phyloP scores from a whole-genome alignment of 495 filamentous ascomycete species.

The Xylaria curta region DNA sequence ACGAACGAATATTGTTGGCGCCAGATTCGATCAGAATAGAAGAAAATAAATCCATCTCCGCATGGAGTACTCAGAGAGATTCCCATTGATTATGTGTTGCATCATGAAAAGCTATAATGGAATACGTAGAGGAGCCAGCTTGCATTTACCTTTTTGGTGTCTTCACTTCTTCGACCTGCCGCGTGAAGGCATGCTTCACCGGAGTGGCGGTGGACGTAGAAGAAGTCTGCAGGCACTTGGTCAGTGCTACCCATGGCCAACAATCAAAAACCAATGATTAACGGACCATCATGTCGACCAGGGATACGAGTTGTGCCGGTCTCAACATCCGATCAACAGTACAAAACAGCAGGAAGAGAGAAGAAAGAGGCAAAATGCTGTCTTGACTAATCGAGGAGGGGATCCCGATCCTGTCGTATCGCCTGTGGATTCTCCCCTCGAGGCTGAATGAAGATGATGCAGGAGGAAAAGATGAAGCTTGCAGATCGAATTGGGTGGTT shows the following conservation, averaged over 20 bases:
- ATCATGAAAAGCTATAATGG: slow-evolving; percentile 67
- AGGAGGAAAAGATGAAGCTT: slow-evolving; percentile 22
- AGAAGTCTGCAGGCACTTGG: slow-evolving; percentile 59
- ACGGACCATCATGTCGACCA: slow-evolving; percentile 39
- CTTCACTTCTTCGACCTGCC: slow-evolving; percentile 83
- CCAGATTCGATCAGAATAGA: slow-evolving; percentile 61
- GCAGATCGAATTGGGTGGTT: slow-evolving; percentile 20
- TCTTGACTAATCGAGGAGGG: not conserved
- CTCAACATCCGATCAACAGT: slow-evolving; percentile 26
- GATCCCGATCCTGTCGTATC: slow-evolving; percentile 11
- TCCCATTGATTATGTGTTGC: slow-evolving; percentile 93
- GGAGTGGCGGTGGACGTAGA: slow-evolving; percentile 71
- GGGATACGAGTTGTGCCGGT: slow-evolving; percentile 33
- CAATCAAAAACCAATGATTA: not conserved
- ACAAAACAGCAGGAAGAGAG: not conserved
- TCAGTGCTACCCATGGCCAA: not conserved
- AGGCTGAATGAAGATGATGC: slow-evolving; percentile 23
- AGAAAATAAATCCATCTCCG: slow-evolving; percentile 76
- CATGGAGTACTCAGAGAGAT: slow-evolving; percentile 98
- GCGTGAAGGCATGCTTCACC: slow-evolving; percentile 73
- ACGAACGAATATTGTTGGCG: slow-evolving; percentile 3
- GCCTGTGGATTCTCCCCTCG: slow-evolving; percentile 18
- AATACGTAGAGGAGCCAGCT: slow-evolving; percentile 28
- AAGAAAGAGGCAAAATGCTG: not conserved
- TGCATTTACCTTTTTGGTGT: slow-evolving; percentile 84